phyloP scores from a whole-genome alignment of 441 rosid genomes.

The Adansonia gregorii region DNA sequence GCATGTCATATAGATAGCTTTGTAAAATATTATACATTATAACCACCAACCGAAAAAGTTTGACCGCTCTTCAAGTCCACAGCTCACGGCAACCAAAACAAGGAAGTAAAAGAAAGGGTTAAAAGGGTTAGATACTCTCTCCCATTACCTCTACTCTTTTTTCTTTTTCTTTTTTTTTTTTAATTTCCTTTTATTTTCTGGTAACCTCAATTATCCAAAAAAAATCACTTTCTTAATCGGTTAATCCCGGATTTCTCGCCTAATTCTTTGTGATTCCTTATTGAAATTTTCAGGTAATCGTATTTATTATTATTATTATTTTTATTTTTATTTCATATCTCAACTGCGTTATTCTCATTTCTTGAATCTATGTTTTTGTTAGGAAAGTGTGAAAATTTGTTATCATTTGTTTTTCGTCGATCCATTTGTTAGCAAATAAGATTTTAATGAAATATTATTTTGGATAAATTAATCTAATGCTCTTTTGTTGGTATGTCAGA shows the following conservation, averaged over 20 bases:
- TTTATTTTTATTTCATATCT: neutral
- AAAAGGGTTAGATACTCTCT: no score
- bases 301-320: neutral
- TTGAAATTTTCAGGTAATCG: constrained; percentile 4
- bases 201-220: no score
- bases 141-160: neutral
- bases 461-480: neutral
- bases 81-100: no score
- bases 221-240: no score
- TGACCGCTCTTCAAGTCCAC: no score
- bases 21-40: no score
- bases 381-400: neutral
- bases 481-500: neutral
- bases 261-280: neutral
- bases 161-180: neutral
- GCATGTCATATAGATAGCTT: no score
- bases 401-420: neutral
- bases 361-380: neutral
- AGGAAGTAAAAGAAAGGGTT: no score
- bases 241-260: constrained; percentile 13
- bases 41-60: no score
- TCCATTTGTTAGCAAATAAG: neutral
- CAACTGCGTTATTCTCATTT: neutral
- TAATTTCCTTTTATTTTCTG: no score
- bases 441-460: neutral